Evolutionary conservation across 2,329 filamentous ascomycete genomes (phyloP).

Genomic region (Botrytis tulipae): DNA sequence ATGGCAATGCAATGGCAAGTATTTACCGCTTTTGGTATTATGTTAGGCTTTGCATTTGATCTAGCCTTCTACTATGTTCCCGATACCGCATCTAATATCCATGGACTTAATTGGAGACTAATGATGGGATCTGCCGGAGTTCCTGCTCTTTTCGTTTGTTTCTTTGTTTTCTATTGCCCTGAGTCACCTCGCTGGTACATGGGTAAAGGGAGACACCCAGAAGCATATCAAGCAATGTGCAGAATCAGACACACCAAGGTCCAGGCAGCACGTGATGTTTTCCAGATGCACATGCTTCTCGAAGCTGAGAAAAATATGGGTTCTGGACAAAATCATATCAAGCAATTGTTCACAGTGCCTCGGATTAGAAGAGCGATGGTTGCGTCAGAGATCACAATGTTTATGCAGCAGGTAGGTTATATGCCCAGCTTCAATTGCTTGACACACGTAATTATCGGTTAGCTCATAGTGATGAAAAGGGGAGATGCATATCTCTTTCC

Average conservation of each 20-base stretch:
- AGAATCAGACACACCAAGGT: slow-evolving; percentile 50
- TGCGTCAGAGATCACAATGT: slow-evolving; percentile 64
- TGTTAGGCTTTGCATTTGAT: slow-evolving; percentile 58
- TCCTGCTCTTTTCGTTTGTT: slow-evolving; percentile 56
- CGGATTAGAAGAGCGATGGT: slow-evolving; percentile 47
- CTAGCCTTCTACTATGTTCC: slow-evolving; percentile 59
- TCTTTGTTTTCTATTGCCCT: slow-evolving; percentile 44
- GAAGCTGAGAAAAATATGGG: slow-evolving; percentile 55
- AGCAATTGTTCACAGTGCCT: slow-evolving; percentile 58
- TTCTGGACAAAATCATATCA: slow-evolving; percentile 49
- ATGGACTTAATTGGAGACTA: slow-evolving; percentile 63
- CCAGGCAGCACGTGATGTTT: slow-evolving; percentile 55
- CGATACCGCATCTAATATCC: slow-evolving; percentile 46
- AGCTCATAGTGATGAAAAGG: background rate
- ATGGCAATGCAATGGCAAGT: slow-evolving; percentile 73
- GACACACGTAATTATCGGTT: background rate
- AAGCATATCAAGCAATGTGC: slow-evolving; percentile 50
- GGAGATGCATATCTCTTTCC: background rate
- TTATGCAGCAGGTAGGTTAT: slow-evolving; percentile 49
- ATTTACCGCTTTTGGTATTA: slow-evolving; percentile 48
- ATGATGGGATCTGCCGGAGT: slow-evolving; percentile 66
- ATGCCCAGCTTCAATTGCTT: background rate
- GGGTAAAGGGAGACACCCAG: slow-evolving; percentile 46
- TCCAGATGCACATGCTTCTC: slow-evolving; percentile 57
- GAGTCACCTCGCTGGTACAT: slow-evolving; percentile 54